These are phyloP conservation scores for Orbilia oligospora DNA, from an alignment of 2,329 filamentous ascomycete genomes.

Conservation along the genomic window DNA sequence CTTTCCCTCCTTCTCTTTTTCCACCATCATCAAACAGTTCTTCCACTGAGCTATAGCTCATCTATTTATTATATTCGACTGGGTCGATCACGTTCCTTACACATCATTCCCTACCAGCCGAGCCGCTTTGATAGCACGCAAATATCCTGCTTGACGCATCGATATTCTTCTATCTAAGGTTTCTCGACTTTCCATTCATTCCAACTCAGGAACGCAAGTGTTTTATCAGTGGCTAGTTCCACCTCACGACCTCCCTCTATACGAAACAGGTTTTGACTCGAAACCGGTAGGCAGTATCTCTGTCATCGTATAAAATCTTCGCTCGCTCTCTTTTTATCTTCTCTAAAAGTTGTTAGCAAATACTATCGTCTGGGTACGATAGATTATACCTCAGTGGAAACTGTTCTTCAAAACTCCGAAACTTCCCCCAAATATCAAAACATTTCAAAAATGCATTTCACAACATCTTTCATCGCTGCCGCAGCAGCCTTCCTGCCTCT, in stretches of 20 bases:
- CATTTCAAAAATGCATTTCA: constrained; percentile 69
- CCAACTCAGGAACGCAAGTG: constrained; percentile 55
- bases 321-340: constrained; percentile 21
- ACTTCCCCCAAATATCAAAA: constrained; percentile 14
- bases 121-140: constrained; percentile 50
- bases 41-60: constrained; percentile 56
- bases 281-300: constrained; percentile 47
- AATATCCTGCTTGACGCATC: constrained; percentile 61
- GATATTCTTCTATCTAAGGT: constrained; percentile 60
- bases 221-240: constrained; percentile 56
- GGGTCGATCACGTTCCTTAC: constrained; percentile 61
- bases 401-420: constrained; percentile 26
- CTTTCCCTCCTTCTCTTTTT: constrained; percentile 35
- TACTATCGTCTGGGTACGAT: constrained; percentile 60
- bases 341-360: neutral
- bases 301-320: constrained; percentile 38
- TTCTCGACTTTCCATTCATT: constrained; percentile 59
- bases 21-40: constrained; percentile 52
- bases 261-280: constrained; percentile 59
- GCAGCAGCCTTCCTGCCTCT: constrained; percentile 72
- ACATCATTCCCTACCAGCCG: constrained; percentile 51
- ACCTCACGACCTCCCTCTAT: constrained; percentile 40
- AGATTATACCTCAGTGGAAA: constrained; percentile 48
- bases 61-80: constrained; percentile 48
- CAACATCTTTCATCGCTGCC: constrained; percentile 71